These are phyloP conservation scores for Penicillium mononematosum DNA, from an alignment of 495 filamentous ascomycete genomes.

Conservation along the genomic window DNA sequence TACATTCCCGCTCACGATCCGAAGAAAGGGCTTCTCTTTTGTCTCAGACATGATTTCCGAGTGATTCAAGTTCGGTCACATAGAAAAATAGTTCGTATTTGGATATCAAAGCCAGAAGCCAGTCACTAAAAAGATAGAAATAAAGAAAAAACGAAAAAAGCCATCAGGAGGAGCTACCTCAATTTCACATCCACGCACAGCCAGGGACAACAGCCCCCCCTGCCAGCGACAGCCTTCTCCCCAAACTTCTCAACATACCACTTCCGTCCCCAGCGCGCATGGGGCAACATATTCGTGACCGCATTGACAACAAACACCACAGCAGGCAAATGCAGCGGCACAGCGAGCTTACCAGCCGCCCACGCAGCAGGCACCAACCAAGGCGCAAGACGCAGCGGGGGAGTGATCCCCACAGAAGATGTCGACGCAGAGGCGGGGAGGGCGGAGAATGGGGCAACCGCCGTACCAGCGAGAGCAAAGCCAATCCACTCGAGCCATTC, in stretches of 20 bases:
- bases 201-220: conserved; percentile 87
- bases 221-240: conserved; percentile 65
- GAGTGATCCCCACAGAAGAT: conserved; percentile 12
- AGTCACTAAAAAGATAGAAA: background rate
- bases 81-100: too few species aligned
- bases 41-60: too few species aligned
- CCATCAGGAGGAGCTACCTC: background rate
- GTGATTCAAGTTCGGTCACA: too few species aligned
- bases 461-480: conserved; percentile 66
- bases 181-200: conserved; percentile 43
- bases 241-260: conserved; percentile 94
- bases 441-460: conserved; percentile 27
- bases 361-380: conserved; percentile 57
- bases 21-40: too few species aligned
- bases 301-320: conserved; percentile 82
- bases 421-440: conserved; percentile 1
- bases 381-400: conserved; percentile 36
- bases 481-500: conserved; percentile 98
- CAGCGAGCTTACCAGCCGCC: conserved; percentile 31
- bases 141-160: background rate
- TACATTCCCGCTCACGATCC: too few species aligned
- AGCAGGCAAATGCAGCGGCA: conserved; percentile 59
- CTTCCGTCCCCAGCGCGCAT: conserved; percentile 74
- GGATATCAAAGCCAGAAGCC: background rate
- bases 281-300: conserved; percentile 82